These are phyloP conservation scores for Elongisporangium undulatum DNA, from an alignment of 352 stramenopile genomes.

Conservation along the genomic window DNA sequence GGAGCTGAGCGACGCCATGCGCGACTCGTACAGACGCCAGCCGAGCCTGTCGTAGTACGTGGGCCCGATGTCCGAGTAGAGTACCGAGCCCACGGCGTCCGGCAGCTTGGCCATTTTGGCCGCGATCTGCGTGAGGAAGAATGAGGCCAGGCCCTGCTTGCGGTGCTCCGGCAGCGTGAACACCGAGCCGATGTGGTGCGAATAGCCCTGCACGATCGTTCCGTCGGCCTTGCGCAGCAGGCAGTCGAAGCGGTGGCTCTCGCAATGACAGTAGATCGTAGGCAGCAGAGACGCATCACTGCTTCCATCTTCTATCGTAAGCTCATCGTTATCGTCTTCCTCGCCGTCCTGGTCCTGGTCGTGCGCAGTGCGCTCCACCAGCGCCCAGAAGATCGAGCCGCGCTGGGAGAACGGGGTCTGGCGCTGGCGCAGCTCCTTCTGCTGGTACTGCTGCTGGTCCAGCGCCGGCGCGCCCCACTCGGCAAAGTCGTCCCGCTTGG, in stretches of 20 bases:
- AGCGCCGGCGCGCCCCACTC: conserved; percentile 34
- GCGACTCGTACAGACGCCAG: conserved; percentile 36
- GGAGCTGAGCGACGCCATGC: conserved; percentile 21
- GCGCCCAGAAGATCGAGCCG: conserved; percentile 51
- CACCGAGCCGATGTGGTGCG: conserved; percentile 50
- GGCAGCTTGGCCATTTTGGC: conserved; percentile 19
- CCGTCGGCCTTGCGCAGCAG: conserved; percentile 21
- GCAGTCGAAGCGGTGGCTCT: conserved; percentile 46
- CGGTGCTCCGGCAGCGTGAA: conserved; percentile 44
- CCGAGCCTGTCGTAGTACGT: conserved; percentile 48
- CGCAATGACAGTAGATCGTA: conserved; percentile 40
- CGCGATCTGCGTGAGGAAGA: conserved; percentile 33
- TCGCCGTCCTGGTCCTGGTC: conserved; percentile 14
- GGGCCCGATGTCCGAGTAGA: conserved; percentile 55
- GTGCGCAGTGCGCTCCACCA: conserved; percentile 22
- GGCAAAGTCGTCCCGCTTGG: conserved; percentile 49
- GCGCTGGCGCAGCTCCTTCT: conserved; percentile 37
- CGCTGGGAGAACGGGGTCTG: conserved; percentile 30
- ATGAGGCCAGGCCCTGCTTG: conserved; percentile 30
- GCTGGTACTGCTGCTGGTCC: conserved; percentile 35
- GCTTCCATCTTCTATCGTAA: neutral
- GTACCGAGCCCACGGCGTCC: conserved; percentile 24
- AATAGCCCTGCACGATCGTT: conserved; percentile 29
- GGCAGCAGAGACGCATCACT: conserved; percentile 17
- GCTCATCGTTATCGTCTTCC: conserved; percentile 2